Evolutionary conservation across 73 alveolate species (phyloP).

Genomic region (Tetrahymena thermophila): DNA sequence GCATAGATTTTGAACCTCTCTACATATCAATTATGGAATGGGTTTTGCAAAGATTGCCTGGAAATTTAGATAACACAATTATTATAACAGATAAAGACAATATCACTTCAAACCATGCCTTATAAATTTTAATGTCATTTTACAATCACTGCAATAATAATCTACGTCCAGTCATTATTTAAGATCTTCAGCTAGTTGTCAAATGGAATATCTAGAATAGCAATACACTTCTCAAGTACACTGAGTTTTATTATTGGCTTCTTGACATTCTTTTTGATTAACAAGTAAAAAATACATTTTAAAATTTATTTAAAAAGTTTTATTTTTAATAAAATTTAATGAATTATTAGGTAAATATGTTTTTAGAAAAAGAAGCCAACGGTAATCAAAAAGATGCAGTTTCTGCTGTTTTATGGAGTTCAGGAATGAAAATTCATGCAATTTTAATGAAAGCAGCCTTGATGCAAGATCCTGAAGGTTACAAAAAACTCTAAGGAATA

Average conservation of each 20-base stretch:
- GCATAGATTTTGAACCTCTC: constrained; percentile 38
- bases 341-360: background rate
- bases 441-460: background rate
- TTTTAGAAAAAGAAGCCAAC: background rate
- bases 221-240: background rate
- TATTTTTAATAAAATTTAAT: too few relatives aligned
- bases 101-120: background rate
- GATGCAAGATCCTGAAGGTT: background rate
- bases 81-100: constrained; percentile 13
- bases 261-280: background rate
- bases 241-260: background rate
- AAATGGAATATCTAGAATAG: background rate
- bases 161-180: background rate
- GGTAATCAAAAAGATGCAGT: background rate
- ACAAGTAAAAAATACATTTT: background rate
- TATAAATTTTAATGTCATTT: background rate
- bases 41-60: constrained; percentile 27
- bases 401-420: background rate
- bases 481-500: background rate
- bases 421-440: background rate
- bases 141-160: background rate
- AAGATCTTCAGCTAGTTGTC: background rate
- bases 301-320: background rate
- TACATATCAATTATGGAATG: constrained; percentile 47
- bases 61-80: constrained; percentile 15